Evolutionary conservation across 306 rosid species (phyloP), one percentile per base, ranked within the genome.

Genomic region (Begonia masoniana): DNA sequence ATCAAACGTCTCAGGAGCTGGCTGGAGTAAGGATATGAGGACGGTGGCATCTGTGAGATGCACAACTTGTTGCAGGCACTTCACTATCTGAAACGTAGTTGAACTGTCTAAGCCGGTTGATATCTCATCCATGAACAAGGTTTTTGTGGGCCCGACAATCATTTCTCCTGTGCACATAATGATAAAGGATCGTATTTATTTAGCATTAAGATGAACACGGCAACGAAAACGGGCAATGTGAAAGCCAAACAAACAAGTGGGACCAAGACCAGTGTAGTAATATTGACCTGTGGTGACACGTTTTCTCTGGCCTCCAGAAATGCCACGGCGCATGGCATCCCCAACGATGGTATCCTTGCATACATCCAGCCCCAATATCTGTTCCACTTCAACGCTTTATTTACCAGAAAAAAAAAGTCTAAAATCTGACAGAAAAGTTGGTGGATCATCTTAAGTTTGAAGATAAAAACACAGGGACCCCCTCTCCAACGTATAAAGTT

Each of bases 101-200:
- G 96, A 87, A 52, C 96, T 87, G 59, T 87, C 96, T 2, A 88
- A 78, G n/a, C 97, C 97, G 0, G 95, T 88, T 51, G 97, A 88
- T 74, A 88, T 88, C 36, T 84, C 97, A 61, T 88, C 97, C 95
- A 88, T 88, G 56, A 84, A 84, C 2, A 88, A 42, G 17, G 97
- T 63, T 56, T 73, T 84, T 3, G 85, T 80, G 0, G 97, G 97
- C 50, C 97, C 97, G 12, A 84, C 97, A 21, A 84, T 82, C 95
- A 88, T 84, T 54, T 88, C 97, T 11, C 95, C 94, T 86, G 48
- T 19, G 8, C 0, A 3, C 15, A 41, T n/a, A 9, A 41, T 5
- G n/a, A 43, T 43, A n/a, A n/a, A n/a, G 9, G 7, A 12, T 10
- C 35, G 4, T 12, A 24, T 19, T 52, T 12, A 4, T 17, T 31